A percentile compares a stretch with the other conserved stretches of the same genome.
Evolutionary conservation across 345 rosid genomes (phyloP).

Genomic region (Lepidium aucheri): DNA sequence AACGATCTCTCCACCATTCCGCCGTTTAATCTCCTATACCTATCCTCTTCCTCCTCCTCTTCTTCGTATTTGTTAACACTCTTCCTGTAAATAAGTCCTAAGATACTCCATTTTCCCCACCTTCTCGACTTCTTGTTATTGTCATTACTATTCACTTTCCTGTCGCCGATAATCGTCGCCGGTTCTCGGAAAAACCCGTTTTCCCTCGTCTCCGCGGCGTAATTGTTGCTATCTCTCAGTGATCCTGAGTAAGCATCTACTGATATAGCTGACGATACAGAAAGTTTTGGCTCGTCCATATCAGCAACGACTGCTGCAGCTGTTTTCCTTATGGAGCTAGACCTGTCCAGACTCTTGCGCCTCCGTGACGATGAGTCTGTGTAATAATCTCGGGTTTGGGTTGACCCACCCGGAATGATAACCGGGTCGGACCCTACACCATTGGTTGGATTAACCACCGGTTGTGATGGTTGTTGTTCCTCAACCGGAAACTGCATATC

Average conservation of each 20-base stretch:
- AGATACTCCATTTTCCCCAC: constrained; percentile 93
- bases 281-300: constrained; percentile 66
- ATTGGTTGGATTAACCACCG: neutral
- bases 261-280: constrained; percentile 45
- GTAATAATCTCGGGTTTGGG: constrained; percentile 90
- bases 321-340: constrained; percentile 69
- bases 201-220: constrained; percentile 36
- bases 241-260: constrained; percentile 68
- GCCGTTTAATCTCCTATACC: constrained; percentile 65
- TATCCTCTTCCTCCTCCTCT: constrained; percentile 80
- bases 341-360: constrained; percentile 87
- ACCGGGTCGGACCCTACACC: constrained; percentile 14
- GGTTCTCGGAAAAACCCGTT: constrained; percentile 43
- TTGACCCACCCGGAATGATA: constrained; percentile 77
- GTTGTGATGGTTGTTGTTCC: constrained; percentile 32
- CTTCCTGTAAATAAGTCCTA: constrained; percentile 70
- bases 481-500: constrained; percentile 90
- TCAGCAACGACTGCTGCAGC: constrained; percentile 85
- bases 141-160: constrained; percentile 30
- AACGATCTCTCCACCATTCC: constrained; percentile 69
- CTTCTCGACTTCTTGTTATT: constrained; percentile 65
- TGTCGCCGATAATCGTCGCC: constrained; percentile 24
- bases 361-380: constrained; percentile 75
- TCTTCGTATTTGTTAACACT: constrained; percentile 80
- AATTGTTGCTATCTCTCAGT: constrained; percentile 50